phyloP scores from a whole-genome alignment of 2,329 filamentous ascomycete genomes.

The Aaosphaeria arxii region DNA sequence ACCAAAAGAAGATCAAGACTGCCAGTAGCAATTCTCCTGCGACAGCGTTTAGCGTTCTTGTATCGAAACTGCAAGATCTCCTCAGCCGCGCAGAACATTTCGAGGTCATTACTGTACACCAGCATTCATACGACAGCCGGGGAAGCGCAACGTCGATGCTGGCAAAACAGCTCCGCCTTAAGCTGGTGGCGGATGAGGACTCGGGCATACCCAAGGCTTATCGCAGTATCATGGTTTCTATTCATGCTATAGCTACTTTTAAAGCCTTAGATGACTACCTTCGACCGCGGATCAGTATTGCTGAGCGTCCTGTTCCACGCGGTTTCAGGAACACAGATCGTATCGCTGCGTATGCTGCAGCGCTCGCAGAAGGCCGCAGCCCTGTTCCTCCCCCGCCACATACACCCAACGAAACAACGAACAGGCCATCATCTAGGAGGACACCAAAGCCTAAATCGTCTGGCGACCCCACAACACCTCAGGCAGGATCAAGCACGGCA shows the following conservation, averaged over 20 bases:
- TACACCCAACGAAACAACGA: slow-evolving; percentile 31
- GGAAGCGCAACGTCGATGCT: slow-evolving; percentile 94
- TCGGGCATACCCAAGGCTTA: slow-evolving; percentile 86
- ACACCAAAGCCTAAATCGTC: slow-evolving; percentile 27
- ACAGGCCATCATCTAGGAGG: slow-evolving; percentile 25
- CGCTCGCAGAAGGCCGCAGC: slow-evolving; percentile 51
- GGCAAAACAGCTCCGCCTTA: slow-evolving; percentile 88
- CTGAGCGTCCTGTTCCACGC: slow-evolving; percentile 63
- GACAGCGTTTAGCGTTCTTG: slow-evolving; percentile 85
- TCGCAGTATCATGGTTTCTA: slow-evolving; percentile 95
- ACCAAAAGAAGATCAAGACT: slow-evolving; percentile 60
- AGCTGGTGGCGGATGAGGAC: slow-evolving; percentile 83
- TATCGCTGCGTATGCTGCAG: slow-evolving; percentile 74
- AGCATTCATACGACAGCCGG: slow-evolving; percentile 86
- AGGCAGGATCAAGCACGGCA: slow-evolving; percentile 44
- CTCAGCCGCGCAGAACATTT: slow-evolving; percentile 97
- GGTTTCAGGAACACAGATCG: slow-evolving; percentile 58
- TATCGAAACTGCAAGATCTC: slow-evolving; percentile 92
- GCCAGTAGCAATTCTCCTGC: slow-evolving; percentile 65
- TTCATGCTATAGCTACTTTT: slow-evolving; percentile 97
- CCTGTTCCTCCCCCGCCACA: slow-evolving; percentile 32
- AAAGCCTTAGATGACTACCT: slow-evolving; percentile 96
- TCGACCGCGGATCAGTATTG: slow-evolving; percentile 78
- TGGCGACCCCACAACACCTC: slow-evolving; percentile 40
- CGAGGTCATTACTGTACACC: slow-evolving; percentile 92